Evolutionary conservation across 805 yeast species (phyloP).

Genomic region (Starmerella vaccinii): DNA sequence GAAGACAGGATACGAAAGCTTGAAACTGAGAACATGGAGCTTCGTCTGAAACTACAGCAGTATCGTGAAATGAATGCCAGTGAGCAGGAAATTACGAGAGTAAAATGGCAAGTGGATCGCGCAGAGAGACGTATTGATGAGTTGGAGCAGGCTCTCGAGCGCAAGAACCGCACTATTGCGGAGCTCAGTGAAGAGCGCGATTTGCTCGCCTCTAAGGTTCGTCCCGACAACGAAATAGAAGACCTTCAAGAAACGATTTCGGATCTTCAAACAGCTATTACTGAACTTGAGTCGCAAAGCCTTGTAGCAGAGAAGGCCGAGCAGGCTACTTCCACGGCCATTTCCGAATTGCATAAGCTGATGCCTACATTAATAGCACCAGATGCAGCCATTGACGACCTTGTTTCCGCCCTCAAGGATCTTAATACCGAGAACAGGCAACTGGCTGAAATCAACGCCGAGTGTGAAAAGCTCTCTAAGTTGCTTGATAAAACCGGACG

Average conservation of each 20-base stretch:
- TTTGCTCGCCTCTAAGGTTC: not conserved
- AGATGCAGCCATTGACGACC: conserved; percentile 2
- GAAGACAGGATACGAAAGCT: conserved; percentile 10
- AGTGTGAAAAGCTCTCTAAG: not conserved
- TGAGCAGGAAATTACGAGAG: conserved; percentile 10
- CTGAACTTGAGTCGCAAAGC: conserved; percentile 11
- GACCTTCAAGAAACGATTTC: conserved; percentile 4
- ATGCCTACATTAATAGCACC: conserved; percentile 9
- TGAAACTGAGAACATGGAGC: conserved; percentile 24
- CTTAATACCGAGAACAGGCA: not conserved
- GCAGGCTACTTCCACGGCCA: not conserved
- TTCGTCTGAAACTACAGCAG: conserved; percentile 21
- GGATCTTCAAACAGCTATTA: conserved; percentile 11
- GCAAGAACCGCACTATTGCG: conserved; percentile 12
- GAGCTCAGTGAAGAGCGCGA: conserved; percentile 12
- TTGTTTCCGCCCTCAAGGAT: conserved; percentile 2
- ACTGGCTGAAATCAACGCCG: not conserved
- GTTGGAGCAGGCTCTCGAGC: conserved; percentile 16
- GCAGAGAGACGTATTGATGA: conserved; percentile 18
- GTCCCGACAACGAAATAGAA: not conserved
- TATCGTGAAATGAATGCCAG: conserved; percentile 12
- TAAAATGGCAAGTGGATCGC: conserved; percentile 5
- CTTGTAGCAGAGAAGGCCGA: not conserved
- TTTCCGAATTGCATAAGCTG: conserved; percentile 5
- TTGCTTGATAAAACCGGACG: not conserved